Evolutionary conservation across 1,284 basidiomycete species (phyloP).

Genomic region (Prillingera fragicola): DNA sequence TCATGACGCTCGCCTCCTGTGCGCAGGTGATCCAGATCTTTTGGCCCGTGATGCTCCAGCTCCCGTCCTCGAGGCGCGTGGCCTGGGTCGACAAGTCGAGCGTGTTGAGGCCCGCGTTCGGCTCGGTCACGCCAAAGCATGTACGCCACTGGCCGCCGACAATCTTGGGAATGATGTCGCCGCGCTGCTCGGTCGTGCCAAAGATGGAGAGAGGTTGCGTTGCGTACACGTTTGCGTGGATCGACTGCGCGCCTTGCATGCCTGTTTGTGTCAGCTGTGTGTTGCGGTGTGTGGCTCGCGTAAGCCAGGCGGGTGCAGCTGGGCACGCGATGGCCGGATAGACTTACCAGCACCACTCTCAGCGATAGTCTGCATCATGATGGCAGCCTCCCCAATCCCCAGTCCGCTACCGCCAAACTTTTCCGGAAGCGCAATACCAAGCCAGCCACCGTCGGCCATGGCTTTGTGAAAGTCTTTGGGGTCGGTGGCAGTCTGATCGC

Average conservation of each 20-base stretch:
- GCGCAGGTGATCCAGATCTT: conserved; percentile 20
- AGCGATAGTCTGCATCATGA: conserved; percentile 22
- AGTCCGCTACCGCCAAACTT: conserved; percentile 13
- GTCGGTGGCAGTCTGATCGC: conserved; percentile 10
- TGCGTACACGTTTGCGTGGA: conserved; percentile 17
- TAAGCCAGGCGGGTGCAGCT: no score
- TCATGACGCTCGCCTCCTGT: conserved; percentile 23
- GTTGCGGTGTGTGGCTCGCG: no score
- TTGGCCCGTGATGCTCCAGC: conserved; percentile 16
- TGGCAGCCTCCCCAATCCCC: conserved; percentile 12
- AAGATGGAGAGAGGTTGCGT: conserved; percentile 17
- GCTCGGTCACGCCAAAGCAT: conserved; percentile 18
- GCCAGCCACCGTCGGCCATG: conserved; percentile 15
- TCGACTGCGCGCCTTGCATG: conserved; percentile 16
- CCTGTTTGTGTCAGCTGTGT: no score
- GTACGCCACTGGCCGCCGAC: conserved; percentile 13
- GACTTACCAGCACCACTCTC: conserved; percentile 16
- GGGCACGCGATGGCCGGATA: no score
- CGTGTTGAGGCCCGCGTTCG: conserved; percentile 17
- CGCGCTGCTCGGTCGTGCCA: conserved; percentile 16
- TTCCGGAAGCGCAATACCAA: conserved; percentile 18
- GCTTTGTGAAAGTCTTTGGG: conserved; percentile 21
- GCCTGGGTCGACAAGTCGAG: conserved; percentile 16
- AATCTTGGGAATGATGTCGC: conserved; percentile 17
- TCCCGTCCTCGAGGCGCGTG: conserved; percentile 10